Evolutionary conservation across 139 green algal species (phyloP), one percentile per base, ranked within the genome.

Genomic region (Dunaliella primolecta): DNA sequence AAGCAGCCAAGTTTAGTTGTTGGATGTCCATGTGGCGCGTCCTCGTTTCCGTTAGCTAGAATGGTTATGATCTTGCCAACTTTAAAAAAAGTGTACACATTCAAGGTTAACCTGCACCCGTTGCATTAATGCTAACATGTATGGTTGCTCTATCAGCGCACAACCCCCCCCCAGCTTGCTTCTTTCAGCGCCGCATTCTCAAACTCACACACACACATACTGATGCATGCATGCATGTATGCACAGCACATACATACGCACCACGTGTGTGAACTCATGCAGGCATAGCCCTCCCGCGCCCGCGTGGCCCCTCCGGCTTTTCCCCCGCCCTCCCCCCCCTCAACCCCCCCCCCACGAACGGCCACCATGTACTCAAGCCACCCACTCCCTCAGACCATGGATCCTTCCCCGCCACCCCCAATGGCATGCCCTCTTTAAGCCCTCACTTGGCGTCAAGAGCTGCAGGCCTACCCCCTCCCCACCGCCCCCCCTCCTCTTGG

Each of bases 141-240:
- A n/a, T n/a, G n/a, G n/a, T n/a, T n/a, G n/a, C n/a, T n/a, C n/a
- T n/a, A n/a, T n/a, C n/a, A n/a, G n/a, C n/a, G n/a, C n/a, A n/a
- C n/a, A n/a, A n/a, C n/a, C n/a, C n/a, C n/a, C n/a, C n/a, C n/a
- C n/a, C n/a, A n/a, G n/a, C n/a, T n/a, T n/a, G n/a, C n/a, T n/a
- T n/a, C n/a, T n/a, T n/a, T n/a, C n/a, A n/a, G n/a, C n/a, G n/a
- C n/a, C n/a, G n/a, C n/a, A n/a, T n/a, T n/a, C n/a, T n/a, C n/a
- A n/a, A n/a, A n/a, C n/a, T n/a, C n/a, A 83, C 3, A 31, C 55
- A 1, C 70, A 82, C 32, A 82, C 77, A 82, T 21, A 82, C 77
- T 25, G 21, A 82, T 25, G 46, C 77, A 82, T 25, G 46, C 77
- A 82, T 25, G 46, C 77, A 64, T 64, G 15, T 15, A 64, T 15